Percentiles rank a stretch among this genome's conserved stretches.
phyloP scores from a whole-genome alignment of 805 yeast genomes.

The Sugiyamaella boreocaroliniensis region DNA sequence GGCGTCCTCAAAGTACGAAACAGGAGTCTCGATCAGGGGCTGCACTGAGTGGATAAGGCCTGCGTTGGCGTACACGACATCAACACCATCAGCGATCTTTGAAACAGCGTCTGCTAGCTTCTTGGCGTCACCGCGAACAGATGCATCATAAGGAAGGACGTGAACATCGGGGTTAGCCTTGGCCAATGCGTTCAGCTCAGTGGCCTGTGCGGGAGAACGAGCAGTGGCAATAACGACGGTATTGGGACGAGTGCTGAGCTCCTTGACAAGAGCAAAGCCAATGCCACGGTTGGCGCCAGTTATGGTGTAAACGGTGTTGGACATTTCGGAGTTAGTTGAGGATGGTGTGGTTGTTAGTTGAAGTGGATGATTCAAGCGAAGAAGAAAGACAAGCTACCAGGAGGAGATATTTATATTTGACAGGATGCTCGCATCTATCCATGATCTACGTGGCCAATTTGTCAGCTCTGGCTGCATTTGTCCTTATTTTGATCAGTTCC shows the following conservation, averaged over 20 bases:
- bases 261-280: conserved; percentile 31
- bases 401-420: too few species aligned
- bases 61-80: conserved; percentile 2
- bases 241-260: conserved; percentile 19
- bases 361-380: too few species aligned
- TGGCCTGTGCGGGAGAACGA: conserved; percentile 14
- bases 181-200: conserved; percentile 11
- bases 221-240: conserved; percentile 25
- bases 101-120: not conserved
- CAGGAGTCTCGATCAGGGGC: not conserved
- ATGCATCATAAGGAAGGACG: conserved; percentile 22
- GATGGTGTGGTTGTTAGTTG: too few species aligned
- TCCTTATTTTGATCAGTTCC: too few species aligned
- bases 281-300: conserved; percentile 35
- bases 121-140: not conserved
- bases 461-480: too few species aligned
- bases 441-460: too few species aligned
- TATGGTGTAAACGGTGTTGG: conserved; percentile 28
- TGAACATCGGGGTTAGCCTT: conserved; percentile 18
- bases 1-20: not conserved
- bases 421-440: too few species aligned
- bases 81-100: not conserved
- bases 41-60: not conserved
- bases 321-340: not conserved
- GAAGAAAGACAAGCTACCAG: too few species aligned